Conservation (phyloP, 2,329 filamentous ascomycete genomes). For the Penicillium psychrosexuale region DNA sequence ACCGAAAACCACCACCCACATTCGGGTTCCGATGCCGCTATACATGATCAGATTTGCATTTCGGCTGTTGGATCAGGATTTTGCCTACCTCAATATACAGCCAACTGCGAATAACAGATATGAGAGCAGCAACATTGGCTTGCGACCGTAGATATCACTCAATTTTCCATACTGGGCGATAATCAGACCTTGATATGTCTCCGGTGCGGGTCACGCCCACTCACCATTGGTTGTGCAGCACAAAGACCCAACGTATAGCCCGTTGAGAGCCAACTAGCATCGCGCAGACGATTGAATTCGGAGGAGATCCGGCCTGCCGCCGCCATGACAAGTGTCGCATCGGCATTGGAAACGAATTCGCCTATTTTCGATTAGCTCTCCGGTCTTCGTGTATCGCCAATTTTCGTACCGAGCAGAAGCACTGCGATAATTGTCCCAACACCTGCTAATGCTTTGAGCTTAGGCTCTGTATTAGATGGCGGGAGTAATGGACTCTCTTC, state of each 20-base stretch:
- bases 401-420: constrained; percentile 26
- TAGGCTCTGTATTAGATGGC: not conserved
- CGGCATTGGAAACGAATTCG: constrained; percentile 64
- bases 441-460: constrained; percentile 11
- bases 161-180: constrained; percentile 52
- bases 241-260: constrained; percentile 52
- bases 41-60: not conserved
- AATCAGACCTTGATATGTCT: constrained; percentile 7
- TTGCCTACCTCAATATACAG: constrained; percentile 35
- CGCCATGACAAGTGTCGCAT: constrained; percentile 63
- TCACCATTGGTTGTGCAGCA: constrained; percentile 53
- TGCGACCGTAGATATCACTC: constrained; percentile 58
- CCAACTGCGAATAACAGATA: constrained; percentile 54
- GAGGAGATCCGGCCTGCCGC: constrained; percentile 62
- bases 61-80: not conserved
- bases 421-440: constrained; percentile 29
- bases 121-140: constrained; percentile 48
- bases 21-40: constrained; percentile 38
- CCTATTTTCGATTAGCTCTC: constrained; percentile 34
- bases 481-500: constrained; percentile 21
- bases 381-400: not conserved
- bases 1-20: constrained; percentile 42
- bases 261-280: constrained; percentile 59
- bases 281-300: constrained; percentile 56
- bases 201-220: constrained; percentile 7